Percentiles rank a stretch among this genome's conserved stretches.
Conservation (phyloP, 805 yeast species). For the Priceomyces medius region DNA sequence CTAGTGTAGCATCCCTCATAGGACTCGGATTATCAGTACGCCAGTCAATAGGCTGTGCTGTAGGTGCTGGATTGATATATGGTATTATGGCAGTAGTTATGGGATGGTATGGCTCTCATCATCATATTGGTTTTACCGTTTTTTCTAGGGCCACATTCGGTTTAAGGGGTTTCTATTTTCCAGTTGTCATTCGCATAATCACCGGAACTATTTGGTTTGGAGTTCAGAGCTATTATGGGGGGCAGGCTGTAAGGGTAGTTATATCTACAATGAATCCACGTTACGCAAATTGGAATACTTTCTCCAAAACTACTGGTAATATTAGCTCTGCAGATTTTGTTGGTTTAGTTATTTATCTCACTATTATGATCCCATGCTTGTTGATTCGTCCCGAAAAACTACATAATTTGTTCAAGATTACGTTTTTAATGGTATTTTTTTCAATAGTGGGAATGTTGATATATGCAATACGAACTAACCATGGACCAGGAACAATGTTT, state of each 20-base stretch:
- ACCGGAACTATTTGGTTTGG: conserved; percentile 41
- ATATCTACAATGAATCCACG: conserved; percentile 10
- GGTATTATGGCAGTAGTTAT: conserved; percentile 10
- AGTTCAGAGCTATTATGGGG: conserved; percentile 35
- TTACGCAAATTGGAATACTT: conserved; percentile 21
- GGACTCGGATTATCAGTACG: conserved; percentile 18
- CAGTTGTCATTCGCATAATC: conserved; percentile 34
- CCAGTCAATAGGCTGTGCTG: conserved; percentile 22
- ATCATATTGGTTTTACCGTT: conserved; percentile 39
- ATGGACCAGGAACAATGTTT: conserved; percentile 24
- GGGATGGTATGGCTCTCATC: conserved; percentile 26
- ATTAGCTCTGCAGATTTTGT: conserved; percentile 12
- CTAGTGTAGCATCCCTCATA: conserved; percentile 8
- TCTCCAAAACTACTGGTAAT: conserved; percentile 6
- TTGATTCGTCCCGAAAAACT: conserved; percentile 29
- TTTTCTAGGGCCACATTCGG: conserved; percentile 37
- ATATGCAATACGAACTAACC: conserved; percentile 23
- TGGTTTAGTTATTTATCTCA: conserved; percentile 9
- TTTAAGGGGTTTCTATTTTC: conserved; percentile 30
- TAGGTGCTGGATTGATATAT: conserved; percentile 24
- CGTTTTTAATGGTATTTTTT: conserved; percentile 22
- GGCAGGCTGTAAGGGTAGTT: conserved; percentile 32
- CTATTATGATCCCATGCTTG: conserved; percentile 18
- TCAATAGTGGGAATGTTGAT: conserved; percentile 30
- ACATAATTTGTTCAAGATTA: conserved; percentile 20